Conservation (phyloP, 1,284 basidiomycete genomes). For the Volvariella volvacea region DNA sequence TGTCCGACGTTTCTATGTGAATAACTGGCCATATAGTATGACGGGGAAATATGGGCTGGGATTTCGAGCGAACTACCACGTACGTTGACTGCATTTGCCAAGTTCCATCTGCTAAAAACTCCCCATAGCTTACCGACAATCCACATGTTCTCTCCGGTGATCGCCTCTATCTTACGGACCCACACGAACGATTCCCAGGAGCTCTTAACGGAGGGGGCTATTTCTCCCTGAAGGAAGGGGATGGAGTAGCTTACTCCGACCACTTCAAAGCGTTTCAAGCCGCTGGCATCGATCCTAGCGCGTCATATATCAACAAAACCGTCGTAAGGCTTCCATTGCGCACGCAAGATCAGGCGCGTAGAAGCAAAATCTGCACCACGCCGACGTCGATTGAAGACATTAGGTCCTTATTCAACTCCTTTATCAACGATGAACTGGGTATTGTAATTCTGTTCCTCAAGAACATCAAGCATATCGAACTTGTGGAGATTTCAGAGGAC, state of each 20-base stretch:
- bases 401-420: constrained; percentile 28
- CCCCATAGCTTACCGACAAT: constrained; percentile 44
- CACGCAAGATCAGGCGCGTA: not conserved
- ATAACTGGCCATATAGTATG: constrained; percentile 29
- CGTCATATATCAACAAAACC: constrained; percentile 25
- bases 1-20: constrained; percentile 1
- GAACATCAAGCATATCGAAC: constrained; percentile 29
- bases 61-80: constrained; percentile 44
- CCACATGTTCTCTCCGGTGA: constrained; percentile 40
- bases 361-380: constrained; percentile 24
- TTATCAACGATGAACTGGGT: constrained; percentile 33
- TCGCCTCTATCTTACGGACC: constrained; percentile 31
- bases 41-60: constrained; percentile 50
- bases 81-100: constrained; percentile 12
- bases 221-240: not conserved
- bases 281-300: not conserved
- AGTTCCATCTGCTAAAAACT: no score
- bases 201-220: not conserved
- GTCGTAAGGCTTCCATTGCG: constrained; percentile 42
- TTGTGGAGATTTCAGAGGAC: constrained; percentile 26
- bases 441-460: constrained; percentile 39
- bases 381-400: constrained; percentile 23
- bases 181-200: constrained; percentile 23
- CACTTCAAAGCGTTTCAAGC: not conserved
- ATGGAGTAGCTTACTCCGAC: not conserved